Percentiles rank a stretch among this genome's conserved stretches.
These are phyloP conservation scores for Omphalea diandra DNA, from an alignment of 441 rosid genomes.

Conservation along the genomic window DNA sequence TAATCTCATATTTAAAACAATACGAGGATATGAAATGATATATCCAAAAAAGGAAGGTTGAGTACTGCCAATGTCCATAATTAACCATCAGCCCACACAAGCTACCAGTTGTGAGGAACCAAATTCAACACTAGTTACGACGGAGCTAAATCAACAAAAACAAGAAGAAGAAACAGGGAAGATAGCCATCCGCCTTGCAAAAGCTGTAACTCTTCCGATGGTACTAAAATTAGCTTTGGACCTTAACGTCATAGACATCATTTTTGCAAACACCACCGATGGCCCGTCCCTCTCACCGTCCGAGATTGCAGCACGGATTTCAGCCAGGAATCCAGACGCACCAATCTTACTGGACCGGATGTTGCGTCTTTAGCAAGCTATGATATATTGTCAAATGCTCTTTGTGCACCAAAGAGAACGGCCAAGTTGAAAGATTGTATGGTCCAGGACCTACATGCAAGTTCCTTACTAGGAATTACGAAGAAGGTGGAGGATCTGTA, in stretches of 20 bases:
- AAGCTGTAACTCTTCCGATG: slow-evolving; percentile 57
- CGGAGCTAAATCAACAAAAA: no score
- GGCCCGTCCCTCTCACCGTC: slow-evolving; percentile 34
- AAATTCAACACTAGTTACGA: no score
- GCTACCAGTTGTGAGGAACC: no score
- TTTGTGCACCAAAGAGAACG: slow-evolving; percentile 31
- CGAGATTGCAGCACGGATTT: slow-evolving; percentile 45
- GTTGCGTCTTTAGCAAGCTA: slow-evolving; percentile 52
- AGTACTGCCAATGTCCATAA: no score
- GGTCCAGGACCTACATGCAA: slow-evolving; percentile 55
- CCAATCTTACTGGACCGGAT: slow-evolving; percentile 57
- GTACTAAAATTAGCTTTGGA: slow-evolving; percentile 54
- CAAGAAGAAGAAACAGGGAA: slow-evolving; percentile 48
- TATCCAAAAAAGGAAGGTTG: no score
- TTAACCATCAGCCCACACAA: no score
- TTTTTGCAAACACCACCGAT: slow-evolving; percentile 37
- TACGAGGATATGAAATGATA: no score
- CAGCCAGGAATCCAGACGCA: slow-evolving; percentile 51
- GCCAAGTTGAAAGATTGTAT: slow-evolving; percentile 46
- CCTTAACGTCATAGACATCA: slow-evolving; percentile 59
- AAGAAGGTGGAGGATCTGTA: slow-evolving; percentile 51
- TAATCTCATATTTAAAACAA: no score
- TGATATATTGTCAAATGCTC: slow-evolving; percentile 47
- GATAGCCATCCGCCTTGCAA: slow-evolving; percentile 52
- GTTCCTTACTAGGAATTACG: slow-evolving; percentile 44